Percentiles rank a stretch among this genome's conserved stretches.
Evolutionary conservation across 345 rosid species (phyloP).

Genomic region (Populus simonii): DNA sequence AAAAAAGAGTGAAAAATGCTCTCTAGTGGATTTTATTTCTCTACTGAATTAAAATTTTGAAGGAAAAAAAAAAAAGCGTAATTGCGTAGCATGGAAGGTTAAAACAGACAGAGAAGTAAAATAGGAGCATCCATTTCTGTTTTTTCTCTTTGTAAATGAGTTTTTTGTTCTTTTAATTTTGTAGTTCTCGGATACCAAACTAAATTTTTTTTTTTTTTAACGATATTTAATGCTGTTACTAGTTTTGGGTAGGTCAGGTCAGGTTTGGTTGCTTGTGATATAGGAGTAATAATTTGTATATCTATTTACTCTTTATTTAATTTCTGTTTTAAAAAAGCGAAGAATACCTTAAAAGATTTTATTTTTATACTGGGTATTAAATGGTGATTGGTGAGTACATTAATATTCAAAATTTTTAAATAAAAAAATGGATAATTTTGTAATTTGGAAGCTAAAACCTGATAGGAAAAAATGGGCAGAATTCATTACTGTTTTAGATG

Average conservation of each 20-base stretch:
- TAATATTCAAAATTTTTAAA: not conserved
- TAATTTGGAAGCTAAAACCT: not conserved
- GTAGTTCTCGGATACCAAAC: not conserved
- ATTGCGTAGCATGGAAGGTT: no score
- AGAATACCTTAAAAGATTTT: not conserved
- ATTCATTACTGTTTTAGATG: not conserved
- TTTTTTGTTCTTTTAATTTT: not conserved
- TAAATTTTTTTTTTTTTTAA: not conserved
- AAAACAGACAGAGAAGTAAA: no score
- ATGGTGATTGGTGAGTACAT: not conserved
- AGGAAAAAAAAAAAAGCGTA: no score
- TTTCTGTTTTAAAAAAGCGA: not conserved
- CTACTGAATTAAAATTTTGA: no score
- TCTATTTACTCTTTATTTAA: not conserved
- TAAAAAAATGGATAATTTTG: not conserved
- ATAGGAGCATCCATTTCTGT: no score
- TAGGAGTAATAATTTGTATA: not conserved
- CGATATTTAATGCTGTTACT: not conserved
- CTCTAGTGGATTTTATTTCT: no score
- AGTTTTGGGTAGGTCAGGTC: not conserved
- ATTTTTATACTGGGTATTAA: not conserved
- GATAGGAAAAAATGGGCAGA: not conserved
- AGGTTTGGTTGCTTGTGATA: not conserved
- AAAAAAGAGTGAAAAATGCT: no score
- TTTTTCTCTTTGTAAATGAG: no score